Conservation (phyloP, 2,329 filamentous ascomycete genomes). For the Lojkania enalia region DNA sequence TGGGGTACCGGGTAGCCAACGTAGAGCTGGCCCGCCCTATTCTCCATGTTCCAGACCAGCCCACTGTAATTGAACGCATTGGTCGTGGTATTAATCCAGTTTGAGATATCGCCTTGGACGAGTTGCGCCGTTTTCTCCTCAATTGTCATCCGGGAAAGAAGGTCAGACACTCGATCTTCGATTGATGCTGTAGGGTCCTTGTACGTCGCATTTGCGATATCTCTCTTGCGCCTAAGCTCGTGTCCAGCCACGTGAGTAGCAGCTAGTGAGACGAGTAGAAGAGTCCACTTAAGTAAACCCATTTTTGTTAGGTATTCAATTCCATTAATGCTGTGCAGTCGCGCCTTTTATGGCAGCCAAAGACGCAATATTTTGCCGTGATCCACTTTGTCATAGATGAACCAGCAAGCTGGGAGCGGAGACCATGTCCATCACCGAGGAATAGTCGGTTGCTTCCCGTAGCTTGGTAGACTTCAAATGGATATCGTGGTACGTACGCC, state of each 20-base stretch:
- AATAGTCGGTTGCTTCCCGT: no score
- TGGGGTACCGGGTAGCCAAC: constrained; percentile 69
- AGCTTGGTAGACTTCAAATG: not conserved
- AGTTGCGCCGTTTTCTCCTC: constrained; percentile 72
- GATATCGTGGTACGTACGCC: no score
- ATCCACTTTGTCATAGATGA: not conserved
- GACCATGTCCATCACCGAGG: no score
- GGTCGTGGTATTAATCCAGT: constrained; percentile 71
- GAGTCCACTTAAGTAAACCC: not conserved
- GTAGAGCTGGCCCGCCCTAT: constrained; percentile 70
- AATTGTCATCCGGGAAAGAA: constrained; percentile 73
- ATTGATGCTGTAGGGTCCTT: constrained; percentile 65
- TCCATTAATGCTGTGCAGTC: not conserved
- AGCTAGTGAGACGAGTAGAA: not conserved
- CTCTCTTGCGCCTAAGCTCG: constrained; percentile 31
- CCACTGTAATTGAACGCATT: constrained; percentile 70
- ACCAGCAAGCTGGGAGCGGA: no score
- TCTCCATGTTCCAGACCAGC: constrained; percentile 66
- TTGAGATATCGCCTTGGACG: constrained; percentile 67
- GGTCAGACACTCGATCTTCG: constrained; percentile 66
- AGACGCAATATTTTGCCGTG: not conserved
- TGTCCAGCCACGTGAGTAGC: no score
- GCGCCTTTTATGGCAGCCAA: not conserved
- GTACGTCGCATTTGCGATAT: constrained; percentile 52
- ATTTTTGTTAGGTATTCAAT: not conserved